These are phyloP conservation scores for Neurospora sp. DNA, from an alignment of 495 filamentous ascomycete species.

Conservation along the genomic window DNA sequence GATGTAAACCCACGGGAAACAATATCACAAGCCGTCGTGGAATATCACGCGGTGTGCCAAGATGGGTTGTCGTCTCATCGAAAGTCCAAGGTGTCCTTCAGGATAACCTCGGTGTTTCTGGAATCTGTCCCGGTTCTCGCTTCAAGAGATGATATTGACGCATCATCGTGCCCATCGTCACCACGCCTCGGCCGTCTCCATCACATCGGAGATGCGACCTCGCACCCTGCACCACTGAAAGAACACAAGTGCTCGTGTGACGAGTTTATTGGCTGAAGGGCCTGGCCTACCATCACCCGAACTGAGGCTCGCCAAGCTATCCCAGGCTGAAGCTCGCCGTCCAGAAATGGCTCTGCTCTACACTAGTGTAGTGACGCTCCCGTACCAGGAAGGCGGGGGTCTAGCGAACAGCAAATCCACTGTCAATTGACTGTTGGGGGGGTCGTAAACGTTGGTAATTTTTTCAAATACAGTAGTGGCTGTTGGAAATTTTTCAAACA, in stretches of 20 bases:
- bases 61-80: neutral
- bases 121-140: neutral
- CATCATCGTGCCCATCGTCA: neutral
- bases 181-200: neutral
- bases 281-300: slow-evolving; percentile 6
- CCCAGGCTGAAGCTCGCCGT: slow-evolving; percentile 1
- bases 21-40: neutral
- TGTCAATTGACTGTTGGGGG: too few species aligned
- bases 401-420: too few species aligned
- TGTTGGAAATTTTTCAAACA: too few species aligned
- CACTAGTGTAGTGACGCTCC: neutral
- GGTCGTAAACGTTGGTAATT: too few species aligned
- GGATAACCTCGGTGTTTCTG: neutral
- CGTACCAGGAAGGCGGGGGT: too few species aligned
- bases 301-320: slow-evolving; percentile 5
- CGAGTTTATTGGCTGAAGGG: neutral
- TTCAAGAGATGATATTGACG: neutral
- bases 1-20: neutral
- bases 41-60: neutral
- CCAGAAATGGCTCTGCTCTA: slow-evolving; percentile 10
- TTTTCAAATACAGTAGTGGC: too few species aligned
- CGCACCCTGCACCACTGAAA: neutral
- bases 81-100: neutral
- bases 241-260: neutral
- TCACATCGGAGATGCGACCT: neutral